Conservation (phyloP, 2,329 filamentous ascomycete genomes). For the Lachnellula occidentalis region DNA sequence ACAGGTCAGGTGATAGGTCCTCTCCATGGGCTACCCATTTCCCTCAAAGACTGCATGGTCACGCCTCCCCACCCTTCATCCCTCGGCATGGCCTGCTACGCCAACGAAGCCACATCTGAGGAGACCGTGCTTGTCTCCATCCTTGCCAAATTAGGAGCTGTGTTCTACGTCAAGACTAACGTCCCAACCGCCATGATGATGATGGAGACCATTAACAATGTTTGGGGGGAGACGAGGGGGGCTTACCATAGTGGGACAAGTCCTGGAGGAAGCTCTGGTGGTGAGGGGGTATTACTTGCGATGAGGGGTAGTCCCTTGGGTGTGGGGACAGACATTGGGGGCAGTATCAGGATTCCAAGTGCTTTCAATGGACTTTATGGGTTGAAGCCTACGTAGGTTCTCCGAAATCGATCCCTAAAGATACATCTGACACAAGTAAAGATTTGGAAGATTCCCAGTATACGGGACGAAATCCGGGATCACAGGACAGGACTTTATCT, state of each 20-base stretch:
- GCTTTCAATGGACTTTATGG: constrained; percentile 35
- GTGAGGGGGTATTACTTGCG: constrained; percentile 26
- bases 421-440: constrained; percentile 6
- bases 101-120: constrained; percentile 29
- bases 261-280: constrained; percentile 26
- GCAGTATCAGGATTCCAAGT: constrained; percentile 35
- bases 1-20: constrained; percentile 35
- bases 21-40: constrained; percentile 38
- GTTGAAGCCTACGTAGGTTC: constrained; percentile 32
- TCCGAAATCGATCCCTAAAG: neutral
- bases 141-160: constrained; percentile 36
- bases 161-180: constrained; percentile 38
- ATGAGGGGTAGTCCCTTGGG: constrained; percentile 28
- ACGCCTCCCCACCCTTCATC: constrained; percentile 31
- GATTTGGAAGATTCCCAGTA: constrained; percentile 35
- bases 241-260: constrained; percentile 27
- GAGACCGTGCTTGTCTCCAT: constrained; percentile 34
- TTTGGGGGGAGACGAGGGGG: constrained; percentile 36
- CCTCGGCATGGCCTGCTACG: constrained; percentile 33
- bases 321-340: constrained; percentile 31
- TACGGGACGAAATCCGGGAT: constrained; percentile 34
- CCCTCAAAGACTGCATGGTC: constrained; percentile 37
- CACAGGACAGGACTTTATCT: constrained; percentile 35
- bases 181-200: constrained; percentile 38
- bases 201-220: constrained; percentile 37